Percentiles rank a stretch among this genome's conserved stretches.
Evolutionary conservation across 1,284 basidiomycete genomes (phyloP).

Genomic region (Cutaneotrichosporon daszewskae): DNA sequence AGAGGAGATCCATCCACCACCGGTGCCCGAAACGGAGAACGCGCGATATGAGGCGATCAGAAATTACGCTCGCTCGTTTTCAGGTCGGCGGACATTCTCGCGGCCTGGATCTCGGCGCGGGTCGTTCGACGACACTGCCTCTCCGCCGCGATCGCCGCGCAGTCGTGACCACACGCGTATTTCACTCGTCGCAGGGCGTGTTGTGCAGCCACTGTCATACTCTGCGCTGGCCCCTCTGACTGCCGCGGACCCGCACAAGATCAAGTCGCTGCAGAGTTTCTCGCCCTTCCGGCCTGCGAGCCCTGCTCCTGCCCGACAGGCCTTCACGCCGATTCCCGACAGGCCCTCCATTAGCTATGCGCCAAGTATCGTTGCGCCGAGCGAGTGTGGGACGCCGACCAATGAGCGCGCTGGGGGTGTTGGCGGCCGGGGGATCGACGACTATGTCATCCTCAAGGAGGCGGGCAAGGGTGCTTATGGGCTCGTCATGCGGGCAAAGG

Average conservation of each 20-base stretch:
- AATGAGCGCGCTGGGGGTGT: constrained; percentile 40
- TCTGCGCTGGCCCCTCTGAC: constrained; percentile 35
- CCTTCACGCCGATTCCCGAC: constrained; percentile 13
- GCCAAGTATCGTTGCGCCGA: constrained; percentile 40
- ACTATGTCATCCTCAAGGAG: constrained; percentile 67
- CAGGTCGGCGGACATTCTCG: constrained; percentile 2
- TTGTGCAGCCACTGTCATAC: constrained; percentile 42
- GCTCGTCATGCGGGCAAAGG: constrained; percentile 81
- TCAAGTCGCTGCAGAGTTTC: constrained; percentile 35
- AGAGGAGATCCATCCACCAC: no score
- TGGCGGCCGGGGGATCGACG: constrained; percentile 45
- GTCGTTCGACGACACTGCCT: constrained; percentile 6
- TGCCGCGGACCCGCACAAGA: constrained; percentile 10
- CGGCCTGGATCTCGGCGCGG: constrained; percentile 12
- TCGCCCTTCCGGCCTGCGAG: constrained; percentile 36
- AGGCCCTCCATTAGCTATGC: constrained; percentile 33
- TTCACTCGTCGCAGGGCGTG: constrained; percentile 44
- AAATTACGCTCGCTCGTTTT: constrained; percentile 23
- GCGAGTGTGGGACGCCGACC: constrained; percentile 35
- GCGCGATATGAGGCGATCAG: constrained; percentile 33
- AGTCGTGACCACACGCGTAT: constrained; percentile 41
- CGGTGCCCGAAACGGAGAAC: constrained; percentile 7
- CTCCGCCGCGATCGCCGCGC: constrained; percentile 36
- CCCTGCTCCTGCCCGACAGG: constrained; percentile 6
- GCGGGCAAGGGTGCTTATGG: constrained; percentile 97